Evolutionary conservation across 352 stramenopile species (phyloP), one percentile per base, ranked within the genome.

Genomic region (Lagenidium sp.): DNA sequence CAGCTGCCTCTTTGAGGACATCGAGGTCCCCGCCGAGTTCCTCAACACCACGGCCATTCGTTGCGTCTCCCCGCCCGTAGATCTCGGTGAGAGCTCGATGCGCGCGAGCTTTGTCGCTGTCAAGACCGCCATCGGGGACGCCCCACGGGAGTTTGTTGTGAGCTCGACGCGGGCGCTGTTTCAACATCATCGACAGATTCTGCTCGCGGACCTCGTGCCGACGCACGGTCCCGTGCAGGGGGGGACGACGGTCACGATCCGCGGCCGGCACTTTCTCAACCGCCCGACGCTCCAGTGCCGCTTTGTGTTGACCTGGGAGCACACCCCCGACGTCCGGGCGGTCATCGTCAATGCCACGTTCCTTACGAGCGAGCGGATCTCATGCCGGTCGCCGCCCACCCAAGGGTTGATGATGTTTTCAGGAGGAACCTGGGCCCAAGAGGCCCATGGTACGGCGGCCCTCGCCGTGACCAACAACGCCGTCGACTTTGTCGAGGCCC

Each of bases 381-480:
- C 23, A 15, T 60, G 51, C 41, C n/a, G 25, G 1, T 16, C 34
- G 18, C 46, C 47, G 30, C n/a, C 38, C 18, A 13, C 50, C 5
- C 13, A 4, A 15, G 34, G 32, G 46, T 47, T 28, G 8, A 44
- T 63, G 23, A 53, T 38, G 3, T 44, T 30, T 0, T 56, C 37
- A 12, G 55, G 4, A 16, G 11, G 18, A 6, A 30, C 40, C 15
- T 57, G 50, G 50, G 36, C 35, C 24, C 15, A 47, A 13, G 25
- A 37, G 4, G 26, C 28, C 0, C 15, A 15, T 13, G 38, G 47
- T 7, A 46, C 50, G 7, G 61, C 66, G 7, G 37, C 43, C 19
- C 35, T 81, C 13, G 52, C 56, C 1, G 46, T 82, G 2, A 73
- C 68, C 8, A 72, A 70, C 34, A 85, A 82, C 32, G 69, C 63